A percentile compares a stretch with the other conserved stretches of the same genome.
Conservation (phyloP, 1,139 yeast species). For the Zygoascus hellenicus region DNA sequence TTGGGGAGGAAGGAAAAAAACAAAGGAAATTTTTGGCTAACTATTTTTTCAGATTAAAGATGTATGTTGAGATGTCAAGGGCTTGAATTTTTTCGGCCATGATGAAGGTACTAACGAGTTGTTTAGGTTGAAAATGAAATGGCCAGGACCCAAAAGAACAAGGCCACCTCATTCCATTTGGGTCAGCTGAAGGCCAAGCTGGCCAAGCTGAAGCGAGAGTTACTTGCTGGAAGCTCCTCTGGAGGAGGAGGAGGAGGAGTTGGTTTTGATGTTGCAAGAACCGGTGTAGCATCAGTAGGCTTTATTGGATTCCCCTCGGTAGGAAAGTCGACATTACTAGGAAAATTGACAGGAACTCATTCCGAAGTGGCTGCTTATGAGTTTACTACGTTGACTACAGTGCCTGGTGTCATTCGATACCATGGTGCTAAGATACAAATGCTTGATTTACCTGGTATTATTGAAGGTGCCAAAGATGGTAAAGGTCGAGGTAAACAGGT, state of each 20-base stretch:
- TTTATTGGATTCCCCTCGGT: conserved; percentile 98
- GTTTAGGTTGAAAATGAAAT: conserved; percentile 89
- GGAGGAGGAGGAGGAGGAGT: conserved; percentile 82
- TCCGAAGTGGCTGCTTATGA: conserved; percentile 97
- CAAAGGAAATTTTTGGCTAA: not conserved
- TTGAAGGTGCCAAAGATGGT: conserved; percentile 98
- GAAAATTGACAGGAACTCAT: conserved; percentile 89
- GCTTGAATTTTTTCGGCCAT: too few relatives aligned
- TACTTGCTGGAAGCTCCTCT: conserved; percentile 70
- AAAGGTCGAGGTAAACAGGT: conserved; percentile 99
- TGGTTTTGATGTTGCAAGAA: conserved; percentile 96
- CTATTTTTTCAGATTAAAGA: conserved; percentile 19
- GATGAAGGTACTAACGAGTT: not conserved
- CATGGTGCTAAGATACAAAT: conserved; percentile 97
- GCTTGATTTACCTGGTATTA: conserved; percentile 97
- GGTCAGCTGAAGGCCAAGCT: conserved; percentile 95
- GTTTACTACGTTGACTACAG: conserved; percentile 94
- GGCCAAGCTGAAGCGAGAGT: conserved; percentile 89
- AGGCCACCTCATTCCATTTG: conserved; percentile 92
- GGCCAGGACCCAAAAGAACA: conserved; percentile 94
- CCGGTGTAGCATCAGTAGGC: conserved; percentile 96
- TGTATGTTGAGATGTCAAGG: conserved; percentile 11
- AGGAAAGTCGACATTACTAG: conserved; percentile 80
- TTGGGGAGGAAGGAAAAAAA: too few relatives aligned
- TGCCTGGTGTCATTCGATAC: conserved; percentile 92